Base-by-base conservation (phyloP, 2,329 filamentous ascomycete genomes). In the Alternaria sp. region DNA sequence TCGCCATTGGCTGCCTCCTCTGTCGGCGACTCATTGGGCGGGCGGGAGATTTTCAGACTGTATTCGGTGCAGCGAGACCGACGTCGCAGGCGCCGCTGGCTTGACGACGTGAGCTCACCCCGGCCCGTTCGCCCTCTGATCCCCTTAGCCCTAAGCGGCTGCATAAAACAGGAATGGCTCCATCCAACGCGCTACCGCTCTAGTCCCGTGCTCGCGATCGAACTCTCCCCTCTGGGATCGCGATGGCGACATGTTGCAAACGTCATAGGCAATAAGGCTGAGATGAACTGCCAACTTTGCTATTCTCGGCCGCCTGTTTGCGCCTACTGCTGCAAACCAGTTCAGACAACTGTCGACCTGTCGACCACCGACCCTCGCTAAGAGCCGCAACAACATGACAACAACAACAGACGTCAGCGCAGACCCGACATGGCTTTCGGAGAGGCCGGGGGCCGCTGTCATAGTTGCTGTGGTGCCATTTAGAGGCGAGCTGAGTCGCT, bases 241-340 rank as follows among this genome's bases (percentile, higher is more conserved):
- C 70, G 67, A 77, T 77, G 66, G 59, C 68, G 62, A 69, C 55
- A 65, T 62, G 43, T 36, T 52, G 57, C 59, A 57, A 68, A 77
- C 77, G 77, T 79, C 77, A 79, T 77, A 67, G 62, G 36, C 70
- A 69, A 70, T 63, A 70, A 69, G 62, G 54, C 65, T 72, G 64
- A 65, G 51, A 63, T 64, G 62, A 56, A 56, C 58, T 73, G 67
- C 72, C 75, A 68, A 67, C 72, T 71, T 69, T 65, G 63, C 68
- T 68, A 63, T 60, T 45, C 23, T 50, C 23, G 49, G 52, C 56
- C 49, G 8, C 54, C n/a, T 17, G 15, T 65, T 64, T 60, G 60
- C 56, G 54, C 45, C 61, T 23, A 44, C 54, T 65, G 21, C 19
- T 60, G 49, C 55, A 62, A 62, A 62, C 55, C 56, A 54, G 40